Conservation (phyloP, 495 filamentous ascomycete species). For the Penicillium salamii region DNA sequence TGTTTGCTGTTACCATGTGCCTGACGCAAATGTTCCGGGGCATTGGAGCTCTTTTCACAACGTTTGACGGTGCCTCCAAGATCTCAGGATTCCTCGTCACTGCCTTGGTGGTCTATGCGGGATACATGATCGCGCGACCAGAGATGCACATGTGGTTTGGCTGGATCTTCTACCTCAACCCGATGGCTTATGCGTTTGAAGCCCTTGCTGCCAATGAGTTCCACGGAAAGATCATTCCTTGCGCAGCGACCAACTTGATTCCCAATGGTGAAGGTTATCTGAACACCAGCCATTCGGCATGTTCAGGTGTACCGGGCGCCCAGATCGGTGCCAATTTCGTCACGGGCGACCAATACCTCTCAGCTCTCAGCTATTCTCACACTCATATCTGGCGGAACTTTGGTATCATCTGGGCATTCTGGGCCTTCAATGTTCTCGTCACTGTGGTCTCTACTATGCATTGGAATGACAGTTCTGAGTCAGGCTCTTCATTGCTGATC, state of each 20-base stretch:
- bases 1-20: slow-evolving; percentile 30
- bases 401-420: slow-evolving; percentile 36
- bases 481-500: slow-evolving; percentile 23
- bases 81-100: slow-evolving; percentile 36
- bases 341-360: slow-evolving; percentile 44
- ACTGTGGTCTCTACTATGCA: slow-evolving; percentile 24
- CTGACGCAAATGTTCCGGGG: slow-evolving; percentile 46
- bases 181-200: slow-evolving; percentile 66
- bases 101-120: slow-evolving; percentile 52
- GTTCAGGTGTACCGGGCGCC: slow-evolving; percentile 48
- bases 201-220: slow-evolving; percentile 64
- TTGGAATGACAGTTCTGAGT: slow-evolving; percentile 23
- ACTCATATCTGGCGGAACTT: slow-evolving; percentile 42
- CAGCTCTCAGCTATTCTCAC: slow-evolving; percentile 39
- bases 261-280: slow-evolving; percentile 23
- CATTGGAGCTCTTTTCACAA: slow-evolving; percentile 40
- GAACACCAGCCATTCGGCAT: slow-evolving; percentile 34
- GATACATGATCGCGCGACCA: slow-evolving; percentile 55
- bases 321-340: slow-evolving; percentile 32
- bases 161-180: slow-evolving; percentile 68
- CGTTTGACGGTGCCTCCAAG: slow-evolving; percentile 48
- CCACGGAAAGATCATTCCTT: slow-evolving; percentile 41
- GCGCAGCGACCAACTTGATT: slow-evolving; percentile 42
- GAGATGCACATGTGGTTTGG: slow-evolving; percentile 70
- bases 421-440: slow-evolving; percentile 27